Evolutionary conservation across 129 eudicot species (phyloP), one percentile per base, ranked within the genome.

Genomic region (Erigeron canadensis): DNA sequence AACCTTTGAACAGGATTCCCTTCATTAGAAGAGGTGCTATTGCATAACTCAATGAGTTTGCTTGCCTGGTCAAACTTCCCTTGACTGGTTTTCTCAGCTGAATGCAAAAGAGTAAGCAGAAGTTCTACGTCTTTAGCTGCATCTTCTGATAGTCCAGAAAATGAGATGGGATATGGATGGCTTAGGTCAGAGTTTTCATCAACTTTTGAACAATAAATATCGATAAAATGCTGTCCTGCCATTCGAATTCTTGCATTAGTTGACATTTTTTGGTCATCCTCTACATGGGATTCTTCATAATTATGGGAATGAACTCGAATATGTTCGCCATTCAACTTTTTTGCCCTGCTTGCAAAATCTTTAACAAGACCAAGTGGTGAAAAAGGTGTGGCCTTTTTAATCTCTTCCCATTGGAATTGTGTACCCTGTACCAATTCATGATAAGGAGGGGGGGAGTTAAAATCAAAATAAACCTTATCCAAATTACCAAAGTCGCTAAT

Each of bases 61-160:
- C 17, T 44, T 1, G 85, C 86, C 0, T 9, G 11, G 10, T 79
- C 70, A 67, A 67, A 87, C 63, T 81, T 73, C 23, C 69, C 73
- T 62, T 79, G 74, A 37, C 81, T 71, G 2, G 72, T 76, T 77
- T 84, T 81, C 17, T 87, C 92, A 28, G 85, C 89, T 5, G 77
- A 79, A 57, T 69, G 46, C 15, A 87, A 80, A 51, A 87, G 89
- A 67, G 71, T 37, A 13, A 70, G 69, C 8, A 87, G 34, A 12
- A 81, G 83, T 13, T 81, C 71, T 18, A 81, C 70, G 62, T 72
- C 85, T 61, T 67, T 75, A 15, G 51, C 58, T 15, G 78, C 81
- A 42, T 81, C 85, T 3, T 73, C 77, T 1, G 84, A 72, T 4
- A 69, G 61, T 46, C 79, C 75, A 10, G 72, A 42, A 23, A 48